A percentile compares a stretch with the other conserved stretches of the same genome.
Conservation (phyloP, 2,329 filamentous ascomycete species). For the Hymenoscyphus linearis region DNA sequence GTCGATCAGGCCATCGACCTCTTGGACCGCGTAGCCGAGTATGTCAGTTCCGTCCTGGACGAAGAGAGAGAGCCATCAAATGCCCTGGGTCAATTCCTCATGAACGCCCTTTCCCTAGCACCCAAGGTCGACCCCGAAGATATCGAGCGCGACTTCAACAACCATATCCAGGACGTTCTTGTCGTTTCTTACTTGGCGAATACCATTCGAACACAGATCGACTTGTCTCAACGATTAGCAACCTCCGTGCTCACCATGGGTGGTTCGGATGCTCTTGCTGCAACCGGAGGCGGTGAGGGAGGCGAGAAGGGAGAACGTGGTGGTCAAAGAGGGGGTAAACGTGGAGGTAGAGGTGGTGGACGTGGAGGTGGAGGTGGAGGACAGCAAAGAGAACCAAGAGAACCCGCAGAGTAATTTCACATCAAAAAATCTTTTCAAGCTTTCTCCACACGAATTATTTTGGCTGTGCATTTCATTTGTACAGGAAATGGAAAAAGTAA, state of each 20-base stretch:
- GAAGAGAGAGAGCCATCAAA: slow-evolving; percentile 88
- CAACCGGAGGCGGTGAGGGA: slow-evolving; percentile 39
- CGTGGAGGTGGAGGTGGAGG: slow-evolving; percentile 45
- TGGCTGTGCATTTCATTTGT: slow-evolving; percentile 28
- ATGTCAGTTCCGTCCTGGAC: slow-evolving; percentile 89
- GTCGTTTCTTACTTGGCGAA: slow-evolving; percentile 98
- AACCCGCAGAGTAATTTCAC: slow-evolving; percentile 43
- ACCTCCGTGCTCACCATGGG: slow-evolving; percentile 63
- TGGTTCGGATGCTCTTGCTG: slow-evolving; percentile 38
- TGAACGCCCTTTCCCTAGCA: slow-evolving; percentile 87
- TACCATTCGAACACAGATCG: slow-evolving; percentile 98
- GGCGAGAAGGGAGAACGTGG: slow-evolving; percentile 43
- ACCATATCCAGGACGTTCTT: slow-evolving; percentile 97
- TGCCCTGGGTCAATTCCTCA: slow-evolving; percentile 87
- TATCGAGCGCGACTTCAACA: slow-evolving; percentile 98
- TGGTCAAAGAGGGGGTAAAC: slow-evolving; percentile 41
- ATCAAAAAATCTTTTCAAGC: slow-evolving; percentile 21
- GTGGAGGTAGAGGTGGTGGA: slow-evolving; percentile 45
- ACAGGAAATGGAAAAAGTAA: slow-evolving; percentile 32
- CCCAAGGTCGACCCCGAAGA: slow-evolving; percentile 89
- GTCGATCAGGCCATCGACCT: slow-evolving; percentile 84
- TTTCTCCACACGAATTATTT: slow-evolving; percentile 23
- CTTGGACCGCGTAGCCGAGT: slow-evolving; percentile 85
- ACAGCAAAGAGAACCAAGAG: slow-evolving; percentile 41
- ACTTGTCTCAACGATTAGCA: slow-evolving; percentile 90